These are phyloP conservation scores for Coprinellus aureogranulatus DNA, from an alignment of 768 basidiomycete species.

Conservation along the genomic window DNA sequence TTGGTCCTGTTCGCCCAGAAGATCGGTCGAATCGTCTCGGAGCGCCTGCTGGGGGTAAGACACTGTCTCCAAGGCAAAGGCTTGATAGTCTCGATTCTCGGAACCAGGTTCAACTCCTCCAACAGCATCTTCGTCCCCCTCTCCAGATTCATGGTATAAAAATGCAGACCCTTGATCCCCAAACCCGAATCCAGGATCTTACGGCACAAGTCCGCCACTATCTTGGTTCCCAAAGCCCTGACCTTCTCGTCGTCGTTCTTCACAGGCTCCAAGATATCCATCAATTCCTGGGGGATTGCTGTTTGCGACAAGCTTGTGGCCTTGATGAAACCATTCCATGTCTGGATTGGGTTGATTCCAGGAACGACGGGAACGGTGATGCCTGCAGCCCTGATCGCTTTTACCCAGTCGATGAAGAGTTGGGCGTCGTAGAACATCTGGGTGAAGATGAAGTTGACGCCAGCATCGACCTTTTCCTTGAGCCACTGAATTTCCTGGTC, in stretches of 20 bases:
- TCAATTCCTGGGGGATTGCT: constrained; percentile 69
- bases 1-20: constrained; percentile 98
- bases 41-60: constrained; percentile 86
- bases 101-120: constrained; percentile 86
- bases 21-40: constrained; percentile 93
- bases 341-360: constrained; percentile 94
- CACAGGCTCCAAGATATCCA: constrained; percentile 78
- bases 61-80: constrained; percentile 98
- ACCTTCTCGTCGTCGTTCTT: constrained; percentile 94
- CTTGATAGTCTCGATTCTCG: constrained; percentile 86
- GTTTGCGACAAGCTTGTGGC: constrained; percentile 79
- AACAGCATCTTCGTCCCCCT: constrained; percentile 94
- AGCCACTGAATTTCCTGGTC: constrained; percentile 79
- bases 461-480: constrained; percentile 89
- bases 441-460: constrained; percentile 92
- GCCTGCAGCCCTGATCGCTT: constrained; percentile 74
- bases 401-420: constrained; percentile 90
- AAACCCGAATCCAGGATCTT: constrained; percentile 76
- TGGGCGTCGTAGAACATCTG: constrained; percentile 98
- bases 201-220: constrained; percentile 93
- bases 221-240: constrained; percentile 85
- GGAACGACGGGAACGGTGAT: constrained; percentile 89
- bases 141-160: constrained; percentile 97
- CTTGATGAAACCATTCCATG: constrained; percentile 91
- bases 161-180: constrained; percentile 87